Evolutionary conservation across 2,329 filamentous ascomycete genomes (phyloP).

Genomic region (Trichoderma sp.): DNA sequence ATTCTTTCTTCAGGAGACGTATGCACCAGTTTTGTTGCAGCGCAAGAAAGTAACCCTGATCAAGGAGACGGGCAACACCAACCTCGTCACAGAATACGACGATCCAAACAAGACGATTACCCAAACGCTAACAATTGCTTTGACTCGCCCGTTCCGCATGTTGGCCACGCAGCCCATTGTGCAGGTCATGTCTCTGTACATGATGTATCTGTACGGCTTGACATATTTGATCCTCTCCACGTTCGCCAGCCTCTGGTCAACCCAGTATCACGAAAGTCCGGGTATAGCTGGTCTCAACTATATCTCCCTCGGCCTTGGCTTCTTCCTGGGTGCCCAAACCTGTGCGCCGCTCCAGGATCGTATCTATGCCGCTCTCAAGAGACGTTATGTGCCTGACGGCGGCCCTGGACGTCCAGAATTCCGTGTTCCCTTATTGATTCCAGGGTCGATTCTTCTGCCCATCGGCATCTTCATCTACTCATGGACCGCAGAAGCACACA

Average conservation of each 20-base stretch:
- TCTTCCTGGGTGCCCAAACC: slow-evolving; percentile 34
- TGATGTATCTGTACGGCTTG: slow-evolving; percentile 63
- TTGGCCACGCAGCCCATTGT: slow-evolving; percentile 63
- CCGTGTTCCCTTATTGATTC: slow-evolving; percentile 43
- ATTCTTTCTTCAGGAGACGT: slow-evolving; percentile 61
- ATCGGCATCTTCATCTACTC: slow-evolving; percentile 46
- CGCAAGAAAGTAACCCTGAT: slow-evolving; percentile 57
- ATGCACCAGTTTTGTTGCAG: slow-evolving; percentile 57
- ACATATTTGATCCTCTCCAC: slow-evolving; percentile 54
- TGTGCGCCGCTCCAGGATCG: slow-evolving; percentile 47
- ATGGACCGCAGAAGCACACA: slow-evolving; percentile 43
- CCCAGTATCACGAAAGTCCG: slow-evolving; percentile 55
- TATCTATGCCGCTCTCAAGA: slow-evolving; percentile 44
- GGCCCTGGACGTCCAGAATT: slow-evolving; percentile 42
- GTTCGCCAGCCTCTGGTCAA: slow-evolving; percentile 54
- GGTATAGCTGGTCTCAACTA: slow-evolving; percentile 44
- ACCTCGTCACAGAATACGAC: slow-evolving; percentile 53
- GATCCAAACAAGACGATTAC: slow-evolving; percentile 33
- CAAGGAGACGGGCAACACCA: slow-evolving; percentile 54
- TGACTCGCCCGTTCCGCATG: slow-evolving; percentile 62
- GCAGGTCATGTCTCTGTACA: slow-evolving; percentile 63
- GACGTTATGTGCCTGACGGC: slow-evolving; percentile 36
- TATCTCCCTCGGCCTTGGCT: slow-evolving; percentile 32
- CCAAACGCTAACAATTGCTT: slow-evolving; percentile 54
- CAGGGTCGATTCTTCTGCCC: slow-evolving; percentile 41